These are phyloP conservation scores for Tricholoma matsutake DNA, from an alignment of 768 basidiomycete species.

Conservation along the genomic window DNA sequence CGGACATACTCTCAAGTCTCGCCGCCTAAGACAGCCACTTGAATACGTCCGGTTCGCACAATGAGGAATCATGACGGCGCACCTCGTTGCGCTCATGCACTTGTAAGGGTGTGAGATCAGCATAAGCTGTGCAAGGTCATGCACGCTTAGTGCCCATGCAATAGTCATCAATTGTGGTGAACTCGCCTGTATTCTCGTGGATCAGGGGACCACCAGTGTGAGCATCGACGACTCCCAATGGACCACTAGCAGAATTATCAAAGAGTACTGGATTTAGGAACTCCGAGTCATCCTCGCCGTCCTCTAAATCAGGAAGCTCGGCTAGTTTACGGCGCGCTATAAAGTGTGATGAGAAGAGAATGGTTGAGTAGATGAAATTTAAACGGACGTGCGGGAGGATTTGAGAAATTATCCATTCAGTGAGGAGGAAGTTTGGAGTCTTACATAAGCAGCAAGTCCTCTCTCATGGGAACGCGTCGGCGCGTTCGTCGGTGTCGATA, in stretches of 20 bases:
- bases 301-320: constrained; percentile 16
- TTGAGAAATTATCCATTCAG: background rate
- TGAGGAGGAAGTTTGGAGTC: no score
- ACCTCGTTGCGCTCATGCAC: constrained; percentile 27
- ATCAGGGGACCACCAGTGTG: constrained; percentile 4
- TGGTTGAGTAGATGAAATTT: background rate
- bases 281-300: constrained; percentile 8
- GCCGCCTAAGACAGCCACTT: background rate
- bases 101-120: constrained; percentile 10
- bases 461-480: no score
- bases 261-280: background rate
- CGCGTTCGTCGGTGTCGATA: no score
- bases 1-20: constrained; percentile 29
- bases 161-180: background rate
- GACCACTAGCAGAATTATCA: background rate
- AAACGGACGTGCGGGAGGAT: constrained; percentile 14
- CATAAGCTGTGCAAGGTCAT: background rate
- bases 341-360: background rate
- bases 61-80: background rate
- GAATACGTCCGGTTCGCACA: background rate
- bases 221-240: constrained; percentile 1
- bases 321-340: constrained; percentile 13
- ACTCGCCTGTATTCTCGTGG: background rate
- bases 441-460: no score
- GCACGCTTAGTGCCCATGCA: background rate